Conservation (phyloP, 2,329 filamentous ascomycete species). For the Ambrosiella cleistominuta region DNA sequence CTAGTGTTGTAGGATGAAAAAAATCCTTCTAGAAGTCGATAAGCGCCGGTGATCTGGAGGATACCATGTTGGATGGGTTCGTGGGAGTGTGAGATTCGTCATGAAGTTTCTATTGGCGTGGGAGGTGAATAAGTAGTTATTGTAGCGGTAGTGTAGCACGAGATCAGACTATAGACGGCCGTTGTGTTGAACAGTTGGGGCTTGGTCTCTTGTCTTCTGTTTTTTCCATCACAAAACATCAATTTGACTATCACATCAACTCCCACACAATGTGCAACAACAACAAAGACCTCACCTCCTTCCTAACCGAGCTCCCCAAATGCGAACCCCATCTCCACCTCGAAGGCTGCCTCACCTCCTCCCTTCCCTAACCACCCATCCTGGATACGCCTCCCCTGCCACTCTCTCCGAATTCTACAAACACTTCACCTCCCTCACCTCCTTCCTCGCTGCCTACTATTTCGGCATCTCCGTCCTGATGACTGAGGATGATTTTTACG, state of each 20-base stretch:
- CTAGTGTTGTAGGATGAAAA: too few relatives aligned
- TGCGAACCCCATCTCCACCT: slow-evolving; percentile 71
- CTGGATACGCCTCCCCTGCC: slow-evolving; percentile 36
- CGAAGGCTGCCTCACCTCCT: slow-evolving; percentile 55
- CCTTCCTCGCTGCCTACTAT: slow-evolving; percentile 67
- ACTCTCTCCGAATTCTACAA: slow-evolving; percentile 46
- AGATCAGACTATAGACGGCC: too few relatives aligned
- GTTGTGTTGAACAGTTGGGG: too few relatives aligned
- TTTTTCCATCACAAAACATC: too few relatives aligned
- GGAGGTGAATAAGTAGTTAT: too few relatives aligned
- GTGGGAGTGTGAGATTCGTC: too few relatives aligned
- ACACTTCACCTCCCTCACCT: slow-evolving; percentile 51
- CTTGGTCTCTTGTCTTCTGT: too few relatives aligned
- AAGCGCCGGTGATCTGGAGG: too few relatives aligned
- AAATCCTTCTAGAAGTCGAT: too few relatives aligned
- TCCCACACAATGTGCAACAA: background rate
- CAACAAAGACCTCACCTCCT: slow-evolving; percentile 16
- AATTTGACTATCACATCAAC: background rate
- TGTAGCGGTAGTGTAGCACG: too few relatives aligned
- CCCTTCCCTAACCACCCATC: slow-evolving; percentile 27
- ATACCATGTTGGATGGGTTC: too few relatives aligned
- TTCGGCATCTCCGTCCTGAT: slow-evolving; percentile 55
- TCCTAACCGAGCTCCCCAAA: slow-evolving; percentile 53
- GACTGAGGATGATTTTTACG: slow-evolving; percentile 50
- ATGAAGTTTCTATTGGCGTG: too few relatives aligned